Percentiles rank a stretch among this genome's conserved stretches.
These are phyloP conservation scores for Arxiozyma heterogenica DNA, from an alignment of 1,139 yeast genomes.

Conservation along the genomic window DNA sequence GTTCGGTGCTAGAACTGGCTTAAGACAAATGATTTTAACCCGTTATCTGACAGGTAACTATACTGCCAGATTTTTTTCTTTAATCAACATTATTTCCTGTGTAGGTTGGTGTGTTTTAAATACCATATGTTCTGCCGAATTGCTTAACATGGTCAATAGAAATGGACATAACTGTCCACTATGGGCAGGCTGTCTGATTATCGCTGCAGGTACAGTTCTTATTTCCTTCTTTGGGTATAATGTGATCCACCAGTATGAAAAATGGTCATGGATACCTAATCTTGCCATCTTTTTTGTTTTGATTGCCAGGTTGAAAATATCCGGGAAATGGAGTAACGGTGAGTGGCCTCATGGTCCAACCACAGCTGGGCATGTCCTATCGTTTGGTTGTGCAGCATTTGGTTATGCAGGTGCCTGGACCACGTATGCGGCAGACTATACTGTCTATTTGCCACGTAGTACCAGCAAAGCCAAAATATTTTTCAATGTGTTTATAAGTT, in stretches of 20 bases:
- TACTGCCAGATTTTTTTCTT: slow-evolving; percentile 68
- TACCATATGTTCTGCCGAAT: slow-evolving; percentile 82
- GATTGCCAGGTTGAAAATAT: slow-evolving; percentile 64
- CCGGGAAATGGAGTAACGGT: slow-evolving; percentile 48
- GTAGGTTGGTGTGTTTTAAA: slow-evolving; percentile 95
- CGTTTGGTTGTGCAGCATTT: slow-evolving; percentile 76
- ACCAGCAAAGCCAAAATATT: slow-evolving; percentile 53
- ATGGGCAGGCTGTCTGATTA: slow-evolving; percentile 83
- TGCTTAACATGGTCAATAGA: slow-evolving; percentile 63
- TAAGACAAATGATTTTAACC: slow-evolving; percentile 81
- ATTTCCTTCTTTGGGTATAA: slow-evolving; percentile 82
- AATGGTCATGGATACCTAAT: slow-evolving; percentile 86
- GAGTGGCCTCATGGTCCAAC: slow-evolving; percentile 39
- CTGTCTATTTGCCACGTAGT: slow-evolving; percentile 68
- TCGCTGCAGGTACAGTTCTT: slow-evolving; percentile 57
- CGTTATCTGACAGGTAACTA: slow-evolving; percentile 70
- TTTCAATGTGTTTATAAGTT: slow-evolving; percentile 52
- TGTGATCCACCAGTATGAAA: slow-evolving; percentile 73
- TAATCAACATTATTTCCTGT: slow-evolving; percentile 76
- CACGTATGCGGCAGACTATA: slow-evolving; percentile 86
- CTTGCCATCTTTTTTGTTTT: slow-evolving; percentile 61
- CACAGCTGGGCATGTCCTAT: slow-evolving; percentile 68
- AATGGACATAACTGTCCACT: slow-evolving; percentile 59
- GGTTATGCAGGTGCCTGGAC: slow-evolving; percentile 97
- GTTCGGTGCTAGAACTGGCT: slow-evolving; percentile 79